Evolutionary conservation across 208 protist species (phyloP).

Genomic region (Leishmania turanica): DNA sequence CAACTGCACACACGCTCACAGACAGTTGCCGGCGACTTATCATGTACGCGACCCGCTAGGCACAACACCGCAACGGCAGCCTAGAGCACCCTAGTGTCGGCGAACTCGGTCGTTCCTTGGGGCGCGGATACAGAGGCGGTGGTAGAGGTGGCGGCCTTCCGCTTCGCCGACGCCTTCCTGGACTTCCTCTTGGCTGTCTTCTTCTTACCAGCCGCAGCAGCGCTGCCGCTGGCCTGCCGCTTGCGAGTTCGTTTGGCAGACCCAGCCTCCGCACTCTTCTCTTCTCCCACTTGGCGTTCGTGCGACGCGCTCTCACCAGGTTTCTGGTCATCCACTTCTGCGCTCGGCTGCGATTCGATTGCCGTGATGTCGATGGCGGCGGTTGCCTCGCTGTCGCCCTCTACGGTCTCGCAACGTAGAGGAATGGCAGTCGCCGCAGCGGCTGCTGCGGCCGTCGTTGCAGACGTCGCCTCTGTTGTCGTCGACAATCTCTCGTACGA

Average conservation of each 20-base stretch:
- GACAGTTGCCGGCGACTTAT: background rate
- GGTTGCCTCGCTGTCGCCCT: background rate
- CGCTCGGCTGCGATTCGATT: background rate
- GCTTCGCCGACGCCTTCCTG: constrained; percentile 21
- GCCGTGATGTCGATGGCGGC: constrained; percentile 10
- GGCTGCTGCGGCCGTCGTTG: background rate
- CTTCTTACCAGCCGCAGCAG: constrained; percentile 18
- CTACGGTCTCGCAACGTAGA: background rate
- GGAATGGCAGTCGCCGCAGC: constrained; percentile 1
- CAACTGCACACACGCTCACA: background rate
- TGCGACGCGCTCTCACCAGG: constrained; percentile 3
- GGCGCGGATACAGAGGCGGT: background rate
- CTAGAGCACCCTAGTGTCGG: constrained; percentile 19
- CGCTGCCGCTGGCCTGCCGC: background rate
- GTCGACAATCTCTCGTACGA: constrained; percentile 17
- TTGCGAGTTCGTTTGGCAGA: constrained; percentile 2
- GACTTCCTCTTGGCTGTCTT: constrained; percentile 29
- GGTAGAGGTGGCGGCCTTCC: constrained; percentile 5
- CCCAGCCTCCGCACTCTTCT: constrained; percentile 1
- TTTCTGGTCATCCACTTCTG: background rate
- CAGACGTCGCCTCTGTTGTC: constrained; percentile 7
- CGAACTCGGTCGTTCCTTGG: background rate
- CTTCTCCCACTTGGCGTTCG: constrained; percentile 7
- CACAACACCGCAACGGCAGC: background rate
- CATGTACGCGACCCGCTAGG: background rate